phyloP scores from a whole-genome alignment of 1,139 yeast genomes.

The Debaryomyces robertsiae region DNA sequence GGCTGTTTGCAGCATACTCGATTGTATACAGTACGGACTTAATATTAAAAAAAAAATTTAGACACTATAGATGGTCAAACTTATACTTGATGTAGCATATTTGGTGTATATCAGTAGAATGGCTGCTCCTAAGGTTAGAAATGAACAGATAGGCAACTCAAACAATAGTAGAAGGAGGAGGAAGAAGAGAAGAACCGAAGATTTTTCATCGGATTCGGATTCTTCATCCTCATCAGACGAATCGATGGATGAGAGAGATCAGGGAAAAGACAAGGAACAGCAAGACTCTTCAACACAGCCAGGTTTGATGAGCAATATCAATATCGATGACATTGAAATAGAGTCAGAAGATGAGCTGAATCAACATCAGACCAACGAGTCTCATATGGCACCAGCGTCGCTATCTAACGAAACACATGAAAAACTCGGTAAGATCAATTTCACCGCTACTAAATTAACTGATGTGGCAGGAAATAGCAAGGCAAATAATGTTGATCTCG shows the following conservation, averaged over 20 bases:
- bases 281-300: conserved; percentile 9
- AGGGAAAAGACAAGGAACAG: background rate
- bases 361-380: conserved; percentile 3
- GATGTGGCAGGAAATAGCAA: conserved; percentile 5
- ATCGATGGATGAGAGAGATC: conserved; percentile 18
- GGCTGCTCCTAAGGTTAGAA: conserved; percentile 12
- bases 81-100: background rate
- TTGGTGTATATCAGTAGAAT: background rate
- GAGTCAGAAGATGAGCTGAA: conserved; percentile 43
- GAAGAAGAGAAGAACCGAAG: conserved; percentile 82
- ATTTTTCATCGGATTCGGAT: conserved; percentile 47
- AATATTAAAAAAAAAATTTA: conserved; percentile 5
- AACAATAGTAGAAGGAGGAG: conserved; percentile 45
- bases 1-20: conserved; percentile 4
- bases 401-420: conserved; percentile 26
- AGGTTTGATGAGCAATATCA: conserved; percentile 21
- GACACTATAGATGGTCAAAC: background rate
- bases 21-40: conserved; percentile 8
- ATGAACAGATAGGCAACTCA: conserved; percentile 9
- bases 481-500: conserved; percentile 21
- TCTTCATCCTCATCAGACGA: conserved; percentile 43
- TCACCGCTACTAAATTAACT: conserved; percentile 20
- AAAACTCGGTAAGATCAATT: conserved; percentile 28
- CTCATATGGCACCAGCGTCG: conserved; percentile 18
- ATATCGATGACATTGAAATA: conserved; percentile 38